A percentile compares a stretch with the other conserved stretches of the same genome.
Conservation (phyloP, 2,329 filamentous ascomycete genomes). For the Sphaceloma murrayae region DNA sequence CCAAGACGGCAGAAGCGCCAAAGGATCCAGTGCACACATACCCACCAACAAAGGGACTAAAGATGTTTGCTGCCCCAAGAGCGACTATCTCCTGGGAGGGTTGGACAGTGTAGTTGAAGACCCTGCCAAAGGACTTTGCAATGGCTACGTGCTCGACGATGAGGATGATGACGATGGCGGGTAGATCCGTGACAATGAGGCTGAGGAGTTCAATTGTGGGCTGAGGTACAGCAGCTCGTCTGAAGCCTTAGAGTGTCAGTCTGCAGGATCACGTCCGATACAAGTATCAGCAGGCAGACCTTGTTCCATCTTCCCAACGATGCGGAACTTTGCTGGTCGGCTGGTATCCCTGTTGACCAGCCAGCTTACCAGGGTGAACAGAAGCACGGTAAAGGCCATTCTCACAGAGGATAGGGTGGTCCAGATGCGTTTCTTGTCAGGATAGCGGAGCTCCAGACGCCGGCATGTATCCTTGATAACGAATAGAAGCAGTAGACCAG, state of each 20-base stretch:
- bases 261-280: too few species aligned
- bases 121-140: conserved; percentile 86
- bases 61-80: conserved; percentile 80
- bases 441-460: conserved; percentile 57
- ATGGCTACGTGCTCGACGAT: conserved; percentile 96
- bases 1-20: conserved; percentile 91
- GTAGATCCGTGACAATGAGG: conserved; percentile 62
- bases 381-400: conserved; percentile 79
- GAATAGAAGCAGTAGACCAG: conserved; percentile 69
- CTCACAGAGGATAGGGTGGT: conserved; percentile 90
- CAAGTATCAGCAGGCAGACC: conserved; percentile 67
- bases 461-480: conserved; percentile 58
- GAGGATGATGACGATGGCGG: conserved; percentile 82
- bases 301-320: conserved; percentile 56
- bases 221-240: conserved; percentile 64
- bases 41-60: conserved; percentile 83
- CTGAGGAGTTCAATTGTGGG: conserved; percentile 58
- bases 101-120: conserved; percentile 96
- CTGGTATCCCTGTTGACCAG: conserved; percentile 60
- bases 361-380: conserved; percentile 88
- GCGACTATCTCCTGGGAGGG: conserved; percentile 93
- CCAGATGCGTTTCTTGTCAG: conserved; percentile 59
- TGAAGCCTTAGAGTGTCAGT: conserved; percentile 49
- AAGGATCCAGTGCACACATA: conserved; percentile 94
- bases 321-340: conserved; percentile 23